Evolutionary conservation across 2,329 filamentous ascomycete species (phyloP).

Genomic region (Calycina marina): DNA sequence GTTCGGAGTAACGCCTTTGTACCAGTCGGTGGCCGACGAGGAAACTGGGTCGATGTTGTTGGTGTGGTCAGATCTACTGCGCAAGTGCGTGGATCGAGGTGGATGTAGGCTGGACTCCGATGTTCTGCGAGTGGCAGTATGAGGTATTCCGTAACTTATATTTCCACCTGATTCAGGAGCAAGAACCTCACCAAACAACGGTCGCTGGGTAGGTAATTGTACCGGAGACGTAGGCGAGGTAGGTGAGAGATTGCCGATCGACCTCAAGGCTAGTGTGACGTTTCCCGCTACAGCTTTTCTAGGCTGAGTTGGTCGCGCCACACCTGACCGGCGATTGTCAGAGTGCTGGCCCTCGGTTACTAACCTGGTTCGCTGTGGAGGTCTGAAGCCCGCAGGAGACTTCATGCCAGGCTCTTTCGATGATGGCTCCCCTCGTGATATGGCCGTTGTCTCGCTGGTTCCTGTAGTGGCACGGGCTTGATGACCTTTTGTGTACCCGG

Average conservation of each 20-base stretch:
- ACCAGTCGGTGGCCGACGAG: constrained; percentile 53
- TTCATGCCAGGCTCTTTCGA: constrained; percentile 11
- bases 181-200: constrained; percentile 63
- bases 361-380: constrained; percentile 31
- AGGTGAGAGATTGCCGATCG: constrained; percentile 29
- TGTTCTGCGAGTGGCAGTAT: constrained; percentile 40
- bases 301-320: constrained; percentile 42
- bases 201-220: constrained; percentile 27
- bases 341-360: constrained; percentile 36
- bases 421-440: constrained; percentile 10
- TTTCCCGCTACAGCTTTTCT: constrained; percentile 23
- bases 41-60: constrained; percentile 39
- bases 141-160: constrained; percentile 44
- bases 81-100: constrained; percentile 28
- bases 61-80: constrained; percentile 37
- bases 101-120: constrained; percentile 57
- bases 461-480: constrained; percentile 17
- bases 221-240: constrained; percentile 16
- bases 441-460: constrained; percentile 3
- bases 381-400: constrained; percentile 12
- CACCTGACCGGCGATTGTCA: constrained; percentile 42
- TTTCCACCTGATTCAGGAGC: constrained; percentile 40
- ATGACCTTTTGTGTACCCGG: constrained; percentile 16
- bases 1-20: constrained; percentile 31
- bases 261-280: constrained; percentile 28